Percentiles rank a stretch among this genome's conserved stretches.
phyloP scores from a whole-genome alignment of 2,329 filamentous ascomycete species.

The Fusarium brevicatenulatum region DNA sequence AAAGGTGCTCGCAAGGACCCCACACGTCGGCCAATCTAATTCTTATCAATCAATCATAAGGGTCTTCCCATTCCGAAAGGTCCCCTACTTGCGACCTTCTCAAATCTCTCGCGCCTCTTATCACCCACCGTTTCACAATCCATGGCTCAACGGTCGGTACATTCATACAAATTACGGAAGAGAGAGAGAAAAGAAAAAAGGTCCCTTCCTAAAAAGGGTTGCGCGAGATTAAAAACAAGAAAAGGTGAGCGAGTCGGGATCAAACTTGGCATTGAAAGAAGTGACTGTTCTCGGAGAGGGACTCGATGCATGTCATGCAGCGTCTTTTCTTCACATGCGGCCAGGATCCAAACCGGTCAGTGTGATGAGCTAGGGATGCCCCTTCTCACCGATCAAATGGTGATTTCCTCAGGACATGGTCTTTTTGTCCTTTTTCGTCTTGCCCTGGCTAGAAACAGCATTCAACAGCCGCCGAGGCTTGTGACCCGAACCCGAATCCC shows the following conservation, averaged over 20 bases:
- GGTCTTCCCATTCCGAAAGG: neutral
- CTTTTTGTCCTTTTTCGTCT: neutral
- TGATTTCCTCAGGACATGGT: neutral
- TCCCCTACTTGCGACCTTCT: neutral
- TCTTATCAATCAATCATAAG: neutral
- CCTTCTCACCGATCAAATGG: slow-evolving; percentile 1
- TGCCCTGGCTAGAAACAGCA: neutral
- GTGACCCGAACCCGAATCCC: slow-evolving; percentile 21
- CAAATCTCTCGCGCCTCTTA: neutral
- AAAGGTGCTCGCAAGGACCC: slow-evolving; percentile 1
- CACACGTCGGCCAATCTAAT: slow-evolving; percentile 2
- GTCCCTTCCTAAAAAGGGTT: neutral
- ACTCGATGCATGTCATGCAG: slow-evolving; percentile 19
- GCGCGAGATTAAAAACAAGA: neutral
- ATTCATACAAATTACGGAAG: neutral
- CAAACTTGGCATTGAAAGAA: neutral
- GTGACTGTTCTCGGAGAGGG: neutral
- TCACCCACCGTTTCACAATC: neutral
- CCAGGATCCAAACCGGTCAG: slow-evolving; percentile 3
- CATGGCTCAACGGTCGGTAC: neutral
- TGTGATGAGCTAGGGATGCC: slow-evolving; percentile 8
- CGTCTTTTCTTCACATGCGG: slow-evolving; percentile 17
- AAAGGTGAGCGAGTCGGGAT: neutral
- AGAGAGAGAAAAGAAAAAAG: neutral
- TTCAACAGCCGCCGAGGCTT: slow-evolving; percentile 19